Base-by-base conservation (phyloP, 2,329 filamentous ascomycete species). In the Clonostachys rhizophaga region DNA sequence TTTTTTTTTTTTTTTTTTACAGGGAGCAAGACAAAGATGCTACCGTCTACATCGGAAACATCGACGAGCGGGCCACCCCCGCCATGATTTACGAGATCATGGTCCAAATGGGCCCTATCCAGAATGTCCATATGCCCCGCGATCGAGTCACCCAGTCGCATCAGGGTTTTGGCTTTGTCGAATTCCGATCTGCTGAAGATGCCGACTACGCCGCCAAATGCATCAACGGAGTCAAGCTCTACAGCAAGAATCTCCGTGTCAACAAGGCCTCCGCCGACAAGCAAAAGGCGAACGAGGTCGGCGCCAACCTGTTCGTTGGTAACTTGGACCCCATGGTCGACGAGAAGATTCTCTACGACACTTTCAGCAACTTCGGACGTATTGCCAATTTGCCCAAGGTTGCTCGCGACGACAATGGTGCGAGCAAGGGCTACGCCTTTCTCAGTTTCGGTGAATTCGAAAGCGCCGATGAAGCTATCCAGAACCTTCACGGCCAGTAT, bases 21-120 rank as follows among this genome's bases (percentile, higher is more conserved):
- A 91, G 87, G 89, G 90, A 96, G 66, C 92, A 97, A 75, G 92
- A 97, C 70, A 96, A 96, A 69, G 92, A 97, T 71, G 91, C 91
- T 57, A 97, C 94, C 40, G 89, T 97, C 66, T 99, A 99, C 69
- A 89, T 97, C 57, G 94, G 94, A 64, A 97, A 97, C 68, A 90
- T 99, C 61, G 94, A 99, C 73, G 94, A 99, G 75, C 90, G 94
- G 66, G 89, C 94, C 55, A 87, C 86, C 42, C 90, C 96, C 63
- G 85, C 87, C 58, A 80, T 96, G 56, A 84, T 99, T 56, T 96
- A 94, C 86, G 94, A 99, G 75, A 79, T 99, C 60, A 97, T 97
- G 91, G 84, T 96, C 47, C 94, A 99, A 74, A 91, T 91, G 65
- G 94, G 94, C 47, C 91, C 92, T 58, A 95, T 99, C 59, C 89